Evolutionary conservation across 192 early-diverging fungal species (phyloP).

Genomic region (Coemansia sp.): DNA sequence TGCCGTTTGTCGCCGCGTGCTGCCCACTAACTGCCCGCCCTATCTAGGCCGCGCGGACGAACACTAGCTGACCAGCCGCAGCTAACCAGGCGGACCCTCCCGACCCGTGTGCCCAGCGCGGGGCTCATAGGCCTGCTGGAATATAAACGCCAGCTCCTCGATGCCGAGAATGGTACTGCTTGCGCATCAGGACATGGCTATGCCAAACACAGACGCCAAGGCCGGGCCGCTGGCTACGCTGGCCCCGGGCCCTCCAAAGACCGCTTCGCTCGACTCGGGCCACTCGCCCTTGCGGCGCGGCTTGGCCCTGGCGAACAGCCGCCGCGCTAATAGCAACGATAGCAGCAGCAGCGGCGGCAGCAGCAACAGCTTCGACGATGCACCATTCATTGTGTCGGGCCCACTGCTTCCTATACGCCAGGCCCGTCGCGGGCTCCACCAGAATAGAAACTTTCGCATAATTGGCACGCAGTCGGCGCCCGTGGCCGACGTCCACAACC

Average conservation of each 20-base stretch:
- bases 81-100: no score
- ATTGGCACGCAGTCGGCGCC: constrained; percentile 22
- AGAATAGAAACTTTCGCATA: constrained; percentile 41
- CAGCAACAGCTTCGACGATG: constrained; percentile 29
- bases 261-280: constrained; percentile 10
- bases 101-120: background rate
- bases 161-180: constrained; percentile 16
- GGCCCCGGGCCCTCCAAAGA: constrained; percentile 7
- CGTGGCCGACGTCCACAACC: constrained; percentile 5
- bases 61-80: no score
- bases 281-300: background rate
- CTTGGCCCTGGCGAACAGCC: background rate
- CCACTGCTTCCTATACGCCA: constrained; percentile 45
- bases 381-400: constrained; percentile 33
- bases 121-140: background rate
- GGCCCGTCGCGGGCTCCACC: constrained; percentile 22
- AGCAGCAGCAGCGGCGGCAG: constrained; percentile 4
- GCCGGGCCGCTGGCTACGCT: constrained; percentile 3
- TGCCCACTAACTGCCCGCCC: no score
- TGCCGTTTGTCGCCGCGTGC: no score
- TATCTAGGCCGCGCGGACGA: no score
- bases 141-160: no score
- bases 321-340: constrained; percentile 2
- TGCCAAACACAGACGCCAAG: constrained; percentile 3
- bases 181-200: constrained; percentile 10